Evolutionary conservation across 768 basidiomycete genomes (phyloP).

Genomic region (Amanita subjunquillea): DNA sequence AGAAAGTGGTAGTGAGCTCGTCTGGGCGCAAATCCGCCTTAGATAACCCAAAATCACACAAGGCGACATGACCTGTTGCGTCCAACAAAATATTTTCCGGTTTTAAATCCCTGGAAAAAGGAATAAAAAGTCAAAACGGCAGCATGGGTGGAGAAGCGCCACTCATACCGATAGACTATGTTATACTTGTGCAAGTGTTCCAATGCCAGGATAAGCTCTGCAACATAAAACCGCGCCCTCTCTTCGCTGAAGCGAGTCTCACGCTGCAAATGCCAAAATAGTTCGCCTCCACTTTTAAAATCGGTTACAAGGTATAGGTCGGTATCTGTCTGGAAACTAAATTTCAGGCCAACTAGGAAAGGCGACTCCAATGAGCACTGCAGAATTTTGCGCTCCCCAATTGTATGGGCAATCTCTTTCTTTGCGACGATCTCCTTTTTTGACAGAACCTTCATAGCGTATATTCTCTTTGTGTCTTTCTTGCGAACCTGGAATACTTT

Average conservation of each 20-base stretch:
- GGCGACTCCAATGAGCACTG: slow-evolving; percentile 89
- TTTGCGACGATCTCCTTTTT: slow-evolving; percentile 99
- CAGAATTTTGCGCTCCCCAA: slow-evolving; percentile 97
- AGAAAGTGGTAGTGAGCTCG: slow-evolving; percentile 98
- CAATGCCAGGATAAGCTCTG: slow-evolving; percentile 88
- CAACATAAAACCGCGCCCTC: slow-evolving; percentile 91
- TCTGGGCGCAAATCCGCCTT: slow-evolving; percentile 91
- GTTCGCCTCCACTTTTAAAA: slow-evolving; percentile 96
- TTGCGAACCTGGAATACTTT: slow-evolving; percentile 99
- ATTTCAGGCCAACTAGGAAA: slow-evolving; percentile 97
- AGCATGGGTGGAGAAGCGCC: slow-evolving; percentile 4
- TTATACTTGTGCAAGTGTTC: slow-evolving; percentile 98
- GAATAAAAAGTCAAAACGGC: slow-evolving; percentile 1
- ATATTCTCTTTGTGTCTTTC: slow-evolving; percentile 95
- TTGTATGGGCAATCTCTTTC: slow-evolving; percentile 99
- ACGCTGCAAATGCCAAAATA: slow-evolving; percentile 97
- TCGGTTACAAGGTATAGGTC: slow-evolving; percentile 97
- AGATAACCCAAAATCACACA: slow-evolving; percentile 97
- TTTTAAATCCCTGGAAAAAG: slow-evolving; percentile 71
- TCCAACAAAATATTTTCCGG: slow-evolving; percentile 98
- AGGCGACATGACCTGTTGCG: slow-evolving; percentile 95
- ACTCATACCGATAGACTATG: slow-evolving; percentile 79
- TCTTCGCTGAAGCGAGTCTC: slow-evolving; percentile 93
- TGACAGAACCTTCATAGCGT: slow-evolving; percentile 98
- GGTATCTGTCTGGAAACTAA: slow-evolving; percentile 92